These are phyloP conservation scores for Comarum palustre DNA, from an alignment of 306 rosid species.

Conservation along the genomic window DNA sequence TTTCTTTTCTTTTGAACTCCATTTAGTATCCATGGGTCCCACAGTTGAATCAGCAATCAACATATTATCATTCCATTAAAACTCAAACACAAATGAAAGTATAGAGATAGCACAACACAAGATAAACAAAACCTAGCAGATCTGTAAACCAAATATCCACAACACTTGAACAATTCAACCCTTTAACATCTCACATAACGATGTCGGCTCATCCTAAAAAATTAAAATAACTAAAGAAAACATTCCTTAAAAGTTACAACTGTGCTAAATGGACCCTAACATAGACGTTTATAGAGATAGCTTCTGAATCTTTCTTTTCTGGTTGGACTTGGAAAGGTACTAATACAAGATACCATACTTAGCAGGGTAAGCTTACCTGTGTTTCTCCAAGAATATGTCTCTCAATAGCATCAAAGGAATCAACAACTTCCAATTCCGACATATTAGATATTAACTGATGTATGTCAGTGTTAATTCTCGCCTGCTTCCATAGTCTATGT, in stretches of 20 bases:
- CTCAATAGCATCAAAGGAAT: constrained; percentile 70
- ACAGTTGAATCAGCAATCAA: neutral
- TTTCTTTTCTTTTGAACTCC: neutral
- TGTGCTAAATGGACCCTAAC: constrained; percentile 1
- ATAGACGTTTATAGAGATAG: neutral
- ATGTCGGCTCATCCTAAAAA: neutral
- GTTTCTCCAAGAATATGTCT: constrained; percentile 66
- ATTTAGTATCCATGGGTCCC: neutral
- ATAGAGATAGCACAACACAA: neutral
- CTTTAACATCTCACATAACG: neutral
- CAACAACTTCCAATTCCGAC: constrained; percentile 76
- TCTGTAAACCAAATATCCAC: neutral
- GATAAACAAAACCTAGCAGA: neutral
- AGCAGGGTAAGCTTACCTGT: constrained; percentile 42
- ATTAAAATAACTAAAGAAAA: neutral
- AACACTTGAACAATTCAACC: neutral
- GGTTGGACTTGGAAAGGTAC: neutral
- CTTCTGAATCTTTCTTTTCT: neutral
- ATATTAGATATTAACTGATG: constrained; percentile 52
- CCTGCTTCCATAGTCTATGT: constrained; percentile 76
- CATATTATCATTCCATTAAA: neutral
- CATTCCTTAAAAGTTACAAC: neutral
- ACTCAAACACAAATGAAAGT: neutral
- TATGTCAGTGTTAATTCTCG: constrained; percentile 69
- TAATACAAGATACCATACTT: constrained; percentile 6